Conservation (phyloP, 352 stramenopile species). For the Globisporangium emineosum region DNA sequence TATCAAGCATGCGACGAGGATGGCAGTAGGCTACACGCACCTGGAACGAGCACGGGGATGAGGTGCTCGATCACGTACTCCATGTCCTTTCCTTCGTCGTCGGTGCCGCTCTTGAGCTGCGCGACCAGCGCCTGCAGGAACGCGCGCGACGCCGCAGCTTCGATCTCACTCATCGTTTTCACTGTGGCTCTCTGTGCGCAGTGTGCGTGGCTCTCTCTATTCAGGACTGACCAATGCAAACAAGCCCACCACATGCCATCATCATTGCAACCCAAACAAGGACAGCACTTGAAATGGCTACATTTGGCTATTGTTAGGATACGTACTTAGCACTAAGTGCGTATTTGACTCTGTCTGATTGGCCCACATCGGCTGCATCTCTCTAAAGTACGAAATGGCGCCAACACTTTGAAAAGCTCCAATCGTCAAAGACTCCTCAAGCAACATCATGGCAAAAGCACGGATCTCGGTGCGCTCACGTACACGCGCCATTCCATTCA, state of each 20-base stretch:
- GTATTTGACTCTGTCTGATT: slow-evolving; percentile 2
- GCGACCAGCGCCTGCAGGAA: slow-evolving; percentile 42
- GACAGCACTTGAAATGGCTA: slow-evolving; percentile 1
- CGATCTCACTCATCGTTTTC: slow-evolving; percentile 19
- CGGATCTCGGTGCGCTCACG: slow-evolving; percentile 13
- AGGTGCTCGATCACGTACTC: slow-evolving; percentile 56
- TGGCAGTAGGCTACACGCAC: slow-evolving; percentile 19
- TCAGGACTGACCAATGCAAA: neutral
- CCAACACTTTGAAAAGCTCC: slow-evolving; percentile 4
- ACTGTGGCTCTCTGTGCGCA: neutral
- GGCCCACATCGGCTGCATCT: neutral
- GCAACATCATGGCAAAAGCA: neutral
- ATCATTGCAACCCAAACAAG: neutral
- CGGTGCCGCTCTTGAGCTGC: slow-evolving; percentile 25
- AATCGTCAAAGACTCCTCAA: neutral
- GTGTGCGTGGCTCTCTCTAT: no score
- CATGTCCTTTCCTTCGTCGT: slow-evolving; percentile 28
- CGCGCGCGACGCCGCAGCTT: slow-evolving; percentile 32
- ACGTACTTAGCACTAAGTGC: neutral
- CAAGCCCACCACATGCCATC: neutral
- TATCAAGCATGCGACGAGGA: neutral
- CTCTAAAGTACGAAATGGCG: slow-evolving; percentile 16
- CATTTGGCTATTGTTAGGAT: slow-evolving; percentile 7
- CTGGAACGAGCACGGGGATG: slow-evolving; percentile 52
- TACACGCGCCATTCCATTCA: neutral